phyloP scores from a whole-genome alignment of 768 basidiomycete species.

The Tubosaeta sp. region DNA sequence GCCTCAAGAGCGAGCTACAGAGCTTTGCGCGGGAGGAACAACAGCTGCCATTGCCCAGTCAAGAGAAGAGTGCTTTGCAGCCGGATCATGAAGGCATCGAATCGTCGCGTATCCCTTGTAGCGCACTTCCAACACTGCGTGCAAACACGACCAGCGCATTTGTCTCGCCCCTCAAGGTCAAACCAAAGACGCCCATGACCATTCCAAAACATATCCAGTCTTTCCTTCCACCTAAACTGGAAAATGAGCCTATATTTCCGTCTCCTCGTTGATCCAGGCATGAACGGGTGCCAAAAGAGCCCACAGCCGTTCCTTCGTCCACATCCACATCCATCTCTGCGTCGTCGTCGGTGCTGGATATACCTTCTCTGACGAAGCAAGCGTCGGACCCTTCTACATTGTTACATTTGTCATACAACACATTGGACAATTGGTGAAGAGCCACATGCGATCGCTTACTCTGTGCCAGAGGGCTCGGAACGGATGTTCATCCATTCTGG shows the following conservation, averaged over 20 bases:
- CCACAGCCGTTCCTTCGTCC: conserved; percentile 2
- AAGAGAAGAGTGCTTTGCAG: conserved; percentile 38
- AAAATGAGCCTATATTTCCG: conserved; percentile 56
- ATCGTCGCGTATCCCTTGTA: conserved; percentile 27
- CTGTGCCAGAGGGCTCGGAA: no score
- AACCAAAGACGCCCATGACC: conserved; percentile 54
- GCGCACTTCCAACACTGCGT: conserved; percentile 33
- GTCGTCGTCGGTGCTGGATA: conserved; percentile 38
- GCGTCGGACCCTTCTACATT: no score
- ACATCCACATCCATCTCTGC: conserved; percentile 30
- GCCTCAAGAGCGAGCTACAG: conserved; percentile 59
- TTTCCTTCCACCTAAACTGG: conserved; percentile 63
- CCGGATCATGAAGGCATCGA: conserved; percentile 47
- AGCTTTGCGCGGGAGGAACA: conserved; percentile 43
- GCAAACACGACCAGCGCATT: conserved; percentile 27
- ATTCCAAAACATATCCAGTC: conserved; percentile 52
- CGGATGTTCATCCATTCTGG: no score
- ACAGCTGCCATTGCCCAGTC: conserved; percentile 28
- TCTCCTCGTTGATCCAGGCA: conserved; percentile 31
- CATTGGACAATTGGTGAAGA: no score
- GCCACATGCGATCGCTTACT: no score
- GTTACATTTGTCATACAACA: no score
- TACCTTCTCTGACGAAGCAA: conserved; percentile 44
- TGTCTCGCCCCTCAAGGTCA: conserved; percentile 52
- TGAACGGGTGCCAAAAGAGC: conserved; percentile 28